phyloP scores from a whole-genome alignment of 257 asterid genomes.

The Petunia axillaris region DNA sequence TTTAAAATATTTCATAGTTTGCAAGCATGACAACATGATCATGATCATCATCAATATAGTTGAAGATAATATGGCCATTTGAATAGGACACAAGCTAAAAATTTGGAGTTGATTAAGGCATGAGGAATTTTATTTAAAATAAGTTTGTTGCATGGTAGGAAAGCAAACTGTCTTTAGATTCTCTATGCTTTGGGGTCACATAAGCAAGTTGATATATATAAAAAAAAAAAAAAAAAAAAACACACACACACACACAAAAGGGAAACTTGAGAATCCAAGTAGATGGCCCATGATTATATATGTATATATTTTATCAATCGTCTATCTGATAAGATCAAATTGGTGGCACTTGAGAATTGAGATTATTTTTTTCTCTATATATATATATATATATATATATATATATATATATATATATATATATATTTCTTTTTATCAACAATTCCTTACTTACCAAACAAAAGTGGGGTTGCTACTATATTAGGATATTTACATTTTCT shows the following conservation, averaged over 20 bases:
- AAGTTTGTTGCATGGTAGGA: conserved; percentile 37
- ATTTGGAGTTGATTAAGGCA: conserved; percentile 22
- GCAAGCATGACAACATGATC: not conserved
- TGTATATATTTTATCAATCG: not conserved
- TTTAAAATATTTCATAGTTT: not conserved
- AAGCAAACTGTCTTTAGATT: conserved; percentile 37
- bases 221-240: not conserved
- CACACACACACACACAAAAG: not conserved
- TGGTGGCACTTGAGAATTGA: conserved; percentile 10
- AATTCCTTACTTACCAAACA: conserved; percentile 2
- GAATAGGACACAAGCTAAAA: not conserved
- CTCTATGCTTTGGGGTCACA: conserved; percentile 24
- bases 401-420: not conserved
- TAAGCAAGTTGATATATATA: not conserved
- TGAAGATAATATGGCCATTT: not conserved
- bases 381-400: not conserved
- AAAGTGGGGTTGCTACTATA: conserved; percentile 6
- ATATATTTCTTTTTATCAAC: not conserved
- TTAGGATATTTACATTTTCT: conserved; percentile 16
- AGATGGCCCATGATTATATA: conserved; percentile 4
- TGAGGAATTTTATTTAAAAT: conserved; percentile 14
- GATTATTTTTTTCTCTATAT: not conserved
- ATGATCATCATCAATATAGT: not conserved
- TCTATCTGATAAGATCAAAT: conserved; percentile 10
- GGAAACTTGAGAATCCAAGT: conserved; percentile 1